Evolutionary conservation across 768 basidiomycete species (phyloP).

Genomic region (Asterophora lycoperdoides): DNA sequence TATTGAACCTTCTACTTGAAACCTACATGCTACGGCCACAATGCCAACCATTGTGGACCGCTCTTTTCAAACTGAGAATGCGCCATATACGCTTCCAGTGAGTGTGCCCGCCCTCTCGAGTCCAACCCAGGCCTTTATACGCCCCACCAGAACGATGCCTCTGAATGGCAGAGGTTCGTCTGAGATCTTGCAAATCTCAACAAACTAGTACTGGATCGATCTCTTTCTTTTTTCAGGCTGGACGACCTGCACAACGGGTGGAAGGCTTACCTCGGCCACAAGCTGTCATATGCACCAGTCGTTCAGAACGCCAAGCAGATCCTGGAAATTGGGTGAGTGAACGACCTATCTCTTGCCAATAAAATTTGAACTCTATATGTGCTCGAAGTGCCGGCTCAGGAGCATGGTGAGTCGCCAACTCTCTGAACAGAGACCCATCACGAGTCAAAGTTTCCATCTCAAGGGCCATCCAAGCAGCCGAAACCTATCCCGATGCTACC

Average conservation of each 20-base stretch:
- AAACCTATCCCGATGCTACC: slow-evolving; percentile 6
- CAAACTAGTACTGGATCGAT: neutral
- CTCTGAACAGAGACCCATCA: neutral
- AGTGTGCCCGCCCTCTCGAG: too few species aligned
- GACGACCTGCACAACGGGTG: slow-evolving; percentile 1
- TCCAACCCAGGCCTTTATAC: too few species aligned
- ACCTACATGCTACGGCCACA: too few species aligned
- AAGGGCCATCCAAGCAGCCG: slow-evolving; percentile 8
- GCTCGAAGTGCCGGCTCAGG: neutral
- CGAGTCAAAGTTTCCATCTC: neutral
- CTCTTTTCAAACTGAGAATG: too few species aligned
- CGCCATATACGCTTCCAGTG: too few species aligned
- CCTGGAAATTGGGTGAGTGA: neutral
- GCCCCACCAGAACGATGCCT: neutral
- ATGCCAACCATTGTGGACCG: too few species aligned
- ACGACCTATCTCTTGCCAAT: neutral
- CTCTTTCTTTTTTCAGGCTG: neutral
- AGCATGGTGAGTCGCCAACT: neutral
- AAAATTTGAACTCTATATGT: neutral
- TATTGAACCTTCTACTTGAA: too few species aligned
- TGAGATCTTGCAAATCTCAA: too few species aligned
- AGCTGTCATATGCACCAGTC: neutral
- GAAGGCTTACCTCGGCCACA: neutral
- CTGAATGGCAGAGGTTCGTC: slow-evolving; percentile 2
- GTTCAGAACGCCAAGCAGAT: neutral